Base-by-base conservation (phyloP, 768 basidiomycete genomes). In the Boletellus sp. region DNA sequence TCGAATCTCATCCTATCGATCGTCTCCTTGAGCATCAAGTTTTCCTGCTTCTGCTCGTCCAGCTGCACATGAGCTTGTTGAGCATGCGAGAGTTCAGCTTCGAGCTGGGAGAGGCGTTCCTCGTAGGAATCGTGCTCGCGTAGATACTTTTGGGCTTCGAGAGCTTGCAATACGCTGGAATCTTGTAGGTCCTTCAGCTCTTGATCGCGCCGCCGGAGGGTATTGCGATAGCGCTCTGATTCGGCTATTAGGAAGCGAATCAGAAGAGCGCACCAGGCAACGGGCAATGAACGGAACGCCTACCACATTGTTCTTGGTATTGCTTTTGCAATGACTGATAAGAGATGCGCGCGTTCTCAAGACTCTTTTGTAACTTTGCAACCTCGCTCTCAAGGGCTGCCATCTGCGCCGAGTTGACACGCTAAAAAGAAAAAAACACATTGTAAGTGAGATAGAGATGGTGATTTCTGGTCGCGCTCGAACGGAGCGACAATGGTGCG, bases 21-120 rank as follows among this genome's bases (percentile, higher is more conserved):
- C 2, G 94, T 96, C 75, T 97, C 94, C 64, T 95, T 95, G 52
- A 97, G 75, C 62, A 91, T 70, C 56, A 95, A 64, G 61, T 96
- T 97, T 74, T 94, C 91, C 60, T 92, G 90, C 72, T 96, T 96
- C 74, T 97, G 94, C 58, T 88, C 85, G 51, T 94, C 91, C 33
- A 96, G 77, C 51, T 83, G 79, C 0, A 74, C 78, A 46, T 90
- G 84, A 1, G 87, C 84, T 57, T 83, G 78, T 45, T 85, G 81
- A 4, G 91, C 89, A 22, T 79, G 61, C 4, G 66, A 65, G 3
- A 97, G 76, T 49, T 95, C 92, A 8, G 70, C 58, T 59, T 93
- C 87, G n/a, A 95, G 78, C 7, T 75, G 67, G 6, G 71, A 65
- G 43, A 94, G 78, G 15, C 85, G 84, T 6, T 81, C 78, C 63